Evolutionary conservation across 768 basidiomycete genomes (phyloP), one percentile per base, ranked within the genome.

Genomic region (Suillus cothurnatus): DNA sequence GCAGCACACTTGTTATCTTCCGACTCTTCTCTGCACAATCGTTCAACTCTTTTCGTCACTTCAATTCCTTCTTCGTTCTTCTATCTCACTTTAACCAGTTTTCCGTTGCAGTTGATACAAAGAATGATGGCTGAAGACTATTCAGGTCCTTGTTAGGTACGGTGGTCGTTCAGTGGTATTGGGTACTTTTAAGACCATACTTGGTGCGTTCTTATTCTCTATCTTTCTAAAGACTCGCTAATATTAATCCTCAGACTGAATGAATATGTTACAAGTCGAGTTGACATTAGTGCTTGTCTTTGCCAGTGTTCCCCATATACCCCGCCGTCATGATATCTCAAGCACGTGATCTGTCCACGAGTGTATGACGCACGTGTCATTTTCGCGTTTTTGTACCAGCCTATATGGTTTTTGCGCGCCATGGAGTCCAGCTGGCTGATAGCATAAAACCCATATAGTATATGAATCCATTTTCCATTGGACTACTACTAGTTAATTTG

Each of bases 1-100:
- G 77, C 77, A 72, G 38, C 73, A 65, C 38, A 56, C 39, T 53
- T 38, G 66, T 61, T 68, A 68, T 68, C 68, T 68, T 62, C 52
- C 55, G 63, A 62, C 21, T 36, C 53, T 67, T 68, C 61, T 60
- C 64, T 69, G 53, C 56, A 61, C 14, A 66, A 14, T 65, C 57
- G 43, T 45, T 31, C 43, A 59, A 28, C 61, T 47, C 36, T n/a
- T 61, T 34, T 56, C 61, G 55, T 47, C 52, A 62, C 45, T 36
- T 56, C 52, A 4, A 52, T 36, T 66, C 31, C 5, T 68, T 17
- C 57, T 67, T 36, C 19, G 31, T 31, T n/a, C 45, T 11, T 31
- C 43, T 3, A 43, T 43, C 38, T 6, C 38, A 26, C 38, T 15
- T 55, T 11, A 14, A 49, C 49, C 4, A 47, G 17, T 62, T 36